A percentile compares a stretch with the other conserved stretches of the same genome.
Conservation (phyloP, 768 basidiomycete species). For the Suillus brevipes region DNA sequence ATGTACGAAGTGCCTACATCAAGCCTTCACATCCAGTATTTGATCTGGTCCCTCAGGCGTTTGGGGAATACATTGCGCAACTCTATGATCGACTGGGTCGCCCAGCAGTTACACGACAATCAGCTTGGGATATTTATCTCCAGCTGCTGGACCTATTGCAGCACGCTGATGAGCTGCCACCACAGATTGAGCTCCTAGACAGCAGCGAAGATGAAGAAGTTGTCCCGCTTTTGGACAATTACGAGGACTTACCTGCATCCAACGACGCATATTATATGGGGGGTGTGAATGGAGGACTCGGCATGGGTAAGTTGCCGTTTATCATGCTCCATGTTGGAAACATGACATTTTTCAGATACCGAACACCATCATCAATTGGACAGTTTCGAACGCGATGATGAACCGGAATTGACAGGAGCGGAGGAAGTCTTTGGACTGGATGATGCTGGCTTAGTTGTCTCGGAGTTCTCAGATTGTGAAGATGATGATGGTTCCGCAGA, state of each 20-base stretch:
- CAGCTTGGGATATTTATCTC: slow-evolving; percentile 27
- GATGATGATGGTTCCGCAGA: not conserved
- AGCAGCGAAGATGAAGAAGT: not conserved
- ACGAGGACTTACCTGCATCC: not conserved
- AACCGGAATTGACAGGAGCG: not conserved
- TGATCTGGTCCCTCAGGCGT: slow-evolving; percentile 34
- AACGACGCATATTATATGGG: not conserved
- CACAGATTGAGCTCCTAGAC: not conserved
- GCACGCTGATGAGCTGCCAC: not conserved
- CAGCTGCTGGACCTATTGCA: slow-evolving; percentile 3
- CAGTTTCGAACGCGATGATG: not conserved
- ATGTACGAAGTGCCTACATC: slow-evolving; percentile 29
- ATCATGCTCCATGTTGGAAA: not conserved
- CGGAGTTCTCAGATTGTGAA: not conserved
- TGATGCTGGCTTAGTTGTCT: not conserved
- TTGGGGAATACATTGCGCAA: slow-evolving; percentile 18
- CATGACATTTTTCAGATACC: not conserved
- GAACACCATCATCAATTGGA: not conserved
- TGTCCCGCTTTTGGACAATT: not conserved
- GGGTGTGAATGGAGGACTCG: not conserved
- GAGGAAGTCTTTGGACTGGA: not conserved
- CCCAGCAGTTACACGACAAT: slow-evolving; percentile 22
- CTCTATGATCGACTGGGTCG: slow-evolving; percentile 24
- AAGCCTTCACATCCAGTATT: slow-evolving; percentile 36
- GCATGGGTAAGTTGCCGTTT: not conserved